Evolutionary conservation across 805 yeast species (phyloP), one percentile per base, ranked within the genome.

Genomic region (Wickerhamiella cacticola): DNA sequence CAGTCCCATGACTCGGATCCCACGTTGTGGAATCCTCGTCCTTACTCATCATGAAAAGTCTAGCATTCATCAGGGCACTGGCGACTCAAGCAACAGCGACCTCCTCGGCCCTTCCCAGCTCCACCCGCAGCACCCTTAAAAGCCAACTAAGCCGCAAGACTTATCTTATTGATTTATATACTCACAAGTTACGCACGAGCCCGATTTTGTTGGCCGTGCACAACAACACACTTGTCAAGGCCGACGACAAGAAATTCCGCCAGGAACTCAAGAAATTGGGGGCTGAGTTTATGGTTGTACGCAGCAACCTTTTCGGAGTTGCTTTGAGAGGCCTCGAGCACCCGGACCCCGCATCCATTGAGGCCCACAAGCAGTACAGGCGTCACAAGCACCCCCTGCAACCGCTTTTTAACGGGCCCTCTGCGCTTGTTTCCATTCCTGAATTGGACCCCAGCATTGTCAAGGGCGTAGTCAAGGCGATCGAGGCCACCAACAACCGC

Each of bases 201-300:
- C 79, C 84, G 33, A 78, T 88, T 40, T 70, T 88, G 12, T 70
- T 89, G 48, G 79, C 84, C 55, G 75, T 79, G 5, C 98, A 92
- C 67, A 89, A 85, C 68, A 85, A 86, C 63, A 87, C 87, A 62
- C 66, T 88, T 55, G 63, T 75, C 49, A 79, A 84, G 55, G 57
- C 65, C 12, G 97, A 92, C 53, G 79, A 82, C 60, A 74, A 72
- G 50, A 66, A 60, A 29, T 70, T 80, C 53, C 75, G 95, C 59
- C 60, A 70, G 15, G 81, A 78, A 54, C 69, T 92, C 53, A 66
- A 61, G 39, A 71, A 73, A 44, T 66, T 74, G n/a, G 94, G 92
- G 13, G 94, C 80, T 22, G 73, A 71, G 49, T 67, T 87, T 52
- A 76, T 80, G 38, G 74, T 83, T 46, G 67, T 88, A 51, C 76